These are phyloP conservation scores for Lactifluus hygrophoroides DNA, from an alignment of 768 basidiomycete genomes.

Conservation along the genomic window DNA sequence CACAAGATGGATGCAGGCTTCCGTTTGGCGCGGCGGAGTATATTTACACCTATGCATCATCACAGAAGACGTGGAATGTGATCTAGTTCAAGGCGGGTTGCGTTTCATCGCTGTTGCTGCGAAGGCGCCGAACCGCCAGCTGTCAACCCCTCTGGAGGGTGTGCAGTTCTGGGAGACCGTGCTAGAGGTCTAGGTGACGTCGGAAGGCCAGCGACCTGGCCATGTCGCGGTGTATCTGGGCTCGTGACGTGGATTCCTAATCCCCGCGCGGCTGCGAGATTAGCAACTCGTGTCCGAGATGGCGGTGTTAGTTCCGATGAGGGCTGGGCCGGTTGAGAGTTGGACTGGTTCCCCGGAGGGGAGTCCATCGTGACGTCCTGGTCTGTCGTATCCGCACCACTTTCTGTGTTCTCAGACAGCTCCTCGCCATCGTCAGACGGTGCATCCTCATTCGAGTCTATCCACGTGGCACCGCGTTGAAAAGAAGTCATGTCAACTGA, in stretches of 20 bases:
- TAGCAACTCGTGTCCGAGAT: slow-evolving; percentile 12
- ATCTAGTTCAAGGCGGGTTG: background rate
- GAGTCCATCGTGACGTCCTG: slow-evolving; percentile 35
- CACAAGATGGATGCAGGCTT: background rate
- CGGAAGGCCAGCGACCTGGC: slow-evolving; percentile 20
- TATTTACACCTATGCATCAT: slow-evolving; percentile 1
- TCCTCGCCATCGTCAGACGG: slow-evolving; percentile 67
- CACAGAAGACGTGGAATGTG: background rate
- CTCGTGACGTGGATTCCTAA: slow-evolving; percentile 16
- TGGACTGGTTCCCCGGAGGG: slow-evolving; percentile 19
- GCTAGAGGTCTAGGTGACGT: slow-evolving; percentile 25
- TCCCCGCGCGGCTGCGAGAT: slow-evolving; percentile 18
- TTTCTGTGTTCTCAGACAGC: slow-evolving; percentile 59
- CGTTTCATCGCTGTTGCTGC: slow-evolving; percentile 5
- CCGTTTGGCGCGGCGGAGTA: background rate
- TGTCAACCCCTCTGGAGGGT: background rate
- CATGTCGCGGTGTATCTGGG: slow-evolving; percentile 22
- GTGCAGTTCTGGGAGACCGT: slow-evolving; percentile 14
- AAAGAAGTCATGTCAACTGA: slow-evolving; percentile 22
- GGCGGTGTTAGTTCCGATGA: slow-evolving; percentile 26
- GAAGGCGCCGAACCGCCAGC: background rate
- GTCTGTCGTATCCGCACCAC: slow-evolving; percentile 63
- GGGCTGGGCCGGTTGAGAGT: slow-evolving; percentile 27
- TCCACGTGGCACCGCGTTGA: slow-evolving; percentile 27
- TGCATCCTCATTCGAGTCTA: slow-evolving; percentile 42